Evolutionary conservation across 192 early-diverging fungal species (phyloP), one percentile per base, ranked within the genome.

Genomic region (Coemansia sp.): DNA sequence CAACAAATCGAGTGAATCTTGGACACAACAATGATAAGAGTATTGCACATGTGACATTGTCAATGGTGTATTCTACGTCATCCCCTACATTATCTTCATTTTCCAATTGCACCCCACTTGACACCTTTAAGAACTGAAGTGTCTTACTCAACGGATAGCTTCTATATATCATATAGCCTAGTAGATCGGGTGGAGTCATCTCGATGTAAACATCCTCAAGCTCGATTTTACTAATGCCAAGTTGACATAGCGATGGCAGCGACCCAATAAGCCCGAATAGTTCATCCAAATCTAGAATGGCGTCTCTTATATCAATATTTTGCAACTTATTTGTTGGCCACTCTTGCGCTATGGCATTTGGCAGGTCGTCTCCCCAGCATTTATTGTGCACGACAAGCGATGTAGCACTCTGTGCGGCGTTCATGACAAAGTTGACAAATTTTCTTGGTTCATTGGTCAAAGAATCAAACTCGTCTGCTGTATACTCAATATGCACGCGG

Each of bases 341-440:
- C 51, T 54, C 22, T 27, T 54, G 51, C 10, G 10, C 51, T 24
- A 54, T 22, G 20, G 29, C 11, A 54, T 24, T 27, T 27, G 22
- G 51, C 51, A 54, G 12, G 24, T 54, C 51, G 20, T 54, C 51
- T 24, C 29, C 51, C 51, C 51, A 54, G 51, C 51, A 54, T 27
- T 27, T 54, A 54, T 54, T 54, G 24, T 11, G 6, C 51, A 54
- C 51, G 22, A 27, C 11, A 54, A 54, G 51, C 24, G 51, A 54
- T 12, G 24, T 24, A 27, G 51, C 51, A 9, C 51, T 54, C 20
- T 54, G 51, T 8, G 22, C 51, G 7, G 22, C 22, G 20, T 27
- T 54, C 51, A 54, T 20, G 8, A 54, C 51, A 54, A 54, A 29
- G 10, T 20, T 10, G 51, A 20, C 51, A 27, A 54, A 54, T 20